These are phyloP conservation scores for Spathaspora arborariae DNA, from an alignment of 805 yeast genomes.

Conservation along the genomic window DNA sequence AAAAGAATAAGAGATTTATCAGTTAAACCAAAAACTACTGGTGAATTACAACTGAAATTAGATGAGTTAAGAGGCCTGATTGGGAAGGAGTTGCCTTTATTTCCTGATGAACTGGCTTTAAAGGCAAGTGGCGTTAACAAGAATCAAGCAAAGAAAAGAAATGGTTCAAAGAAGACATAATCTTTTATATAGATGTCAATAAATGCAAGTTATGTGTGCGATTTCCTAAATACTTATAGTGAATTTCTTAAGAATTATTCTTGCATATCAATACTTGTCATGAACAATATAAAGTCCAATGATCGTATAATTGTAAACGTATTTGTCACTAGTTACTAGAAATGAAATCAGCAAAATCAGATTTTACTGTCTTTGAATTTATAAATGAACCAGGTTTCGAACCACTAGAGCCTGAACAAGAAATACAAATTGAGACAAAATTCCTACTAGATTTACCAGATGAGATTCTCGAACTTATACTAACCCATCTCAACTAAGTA, in stretches of 20 bases:
- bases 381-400: background rate
- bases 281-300: too few relatives aligned
- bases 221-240: too few relatives aligned
- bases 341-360: too few relatives aligned
- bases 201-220: too few relatives aligned
- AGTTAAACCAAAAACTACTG: slow-evolving; percentile 31
- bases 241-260: too few relatives aligned
- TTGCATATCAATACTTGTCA: too few relatives aligned
- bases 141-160: background rate
- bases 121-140: slow-evolving; percentile 1
- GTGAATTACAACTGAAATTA: slow-evolving; percentile 35
- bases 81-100: slow-evolving; percentile 19
- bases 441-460: background rate
- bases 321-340: too few relatives aligned
- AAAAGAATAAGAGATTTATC: slow-evolving; percentile 21
- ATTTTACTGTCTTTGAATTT: background rate
- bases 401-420: too few relatives aligned
- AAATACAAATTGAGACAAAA: too few relatives aligned
- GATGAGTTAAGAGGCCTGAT: slow-evolving; percentile 18
- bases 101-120: slow-evolving; percentile 19
- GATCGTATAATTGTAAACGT: too few relatives aligned
- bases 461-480: background rate
- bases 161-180: background rate
- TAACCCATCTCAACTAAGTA: background rate
- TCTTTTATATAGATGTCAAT: background rate